Percentiles rank a stretch among this genome's conserved stretches.
Conservation (phyloP, 306 rosid genomes). For the Castanospermum australe region DNA sequence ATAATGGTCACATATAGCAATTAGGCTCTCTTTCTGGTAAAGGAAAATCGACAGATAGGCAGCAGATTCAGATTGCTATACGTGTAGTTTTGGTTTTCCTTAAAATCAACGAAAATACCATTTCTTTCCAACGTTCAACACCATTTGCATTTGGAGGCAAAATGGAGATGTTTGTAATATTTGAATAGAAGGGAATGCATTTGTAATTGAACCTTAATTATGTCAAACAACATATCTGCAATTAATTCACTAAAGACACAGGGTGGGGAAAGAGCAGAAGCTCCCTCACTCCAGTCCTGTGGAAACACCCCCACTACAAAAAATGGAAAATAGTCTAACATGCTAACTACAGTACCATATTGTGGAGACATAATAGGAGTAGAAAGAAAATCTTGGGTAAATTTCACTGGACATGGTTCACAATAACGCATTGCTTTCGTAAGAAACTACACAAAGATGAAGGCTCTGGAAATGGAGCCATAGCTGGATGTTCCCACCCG, state of each 20-base stretch:
- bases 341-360: no score
- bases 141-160: no score
- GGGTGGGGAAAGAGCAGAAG: conserved; percentile 2
- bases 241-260: neutral
- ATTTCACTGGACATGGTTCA: conserved; percentile 36
- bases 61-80: neutral
- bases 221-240: neutral
- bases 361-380: no score
- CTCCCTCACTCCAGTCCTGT: neutral
- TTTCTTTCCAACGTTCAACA: neutral
- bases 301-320: conserved; percentile 10
- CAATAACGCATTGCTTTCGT: conserved; percentile 49
- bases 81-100: neutral
- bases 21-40: no score
- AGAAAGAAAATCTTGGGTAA: no score
- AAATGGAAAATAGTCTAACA: no score
- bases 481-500: conserved; percentile 54
- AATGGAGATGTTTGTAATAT: no score
- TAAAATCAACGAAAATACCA: neutral
- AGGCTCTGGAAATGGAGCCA: conserved; percentile 35
- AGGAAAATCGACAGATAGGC: neutral
- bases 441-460: conserved; percentile 43
- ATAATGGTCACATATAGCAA: no score
- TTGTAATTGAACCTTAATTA: neutral
- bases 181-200: neutral